These are phyloP conservation scores for Pseudoneurospora amorphoporcata DNA, from an alignment of 495 filamentous ascomycete genomes.

Conservation along the genomic window DNA sequence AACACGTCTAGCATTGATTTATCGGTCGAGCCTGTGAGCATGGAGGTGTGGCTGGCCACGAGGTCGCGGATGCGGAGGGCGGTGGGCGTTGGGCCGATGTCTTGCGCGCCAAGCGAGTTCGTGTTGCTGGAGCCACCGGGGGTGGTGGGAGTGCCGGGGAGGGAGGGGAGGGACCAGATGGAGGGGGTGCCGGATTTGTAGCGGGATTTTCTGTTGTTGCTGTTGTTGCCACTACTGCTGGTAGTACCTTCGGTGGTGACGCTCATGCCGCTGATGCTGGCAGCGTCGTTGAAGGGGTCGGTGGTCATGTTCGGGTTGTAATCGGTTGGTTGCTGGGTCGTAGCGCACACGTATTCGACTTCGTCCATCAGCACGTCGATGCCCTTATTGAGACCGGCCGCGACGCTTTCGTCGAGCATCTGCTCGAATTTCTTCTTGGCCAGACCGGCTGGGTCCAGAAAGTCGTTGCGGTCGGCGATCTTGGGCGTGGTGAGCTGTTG, in stretches of 20 bases:
- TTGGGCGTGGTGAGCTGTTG: slow-evolving; percentile 77
- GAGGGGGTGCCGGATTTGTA: not conserved
- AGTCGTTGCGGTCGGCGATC: slow-evolving; percentile 87
- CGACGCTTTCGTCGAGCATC: slow-evolving; percentile 95
- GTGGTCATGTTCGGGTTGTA: slow-evolving; percentile 61
- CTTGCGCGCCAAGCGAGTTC: slow-evolving; percentile 17
- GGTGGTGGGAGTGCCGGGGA: not conserved
- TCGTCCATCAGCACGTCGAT: slow-evolving; percentile 98
- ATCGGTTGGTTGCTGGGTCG: slow-evolving; percentile 74
- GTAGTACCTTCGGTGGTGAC: not conserved
- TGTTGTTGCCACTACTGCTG: not conserved
- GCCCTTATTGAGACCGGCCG: slow-evolving; percentile 90
- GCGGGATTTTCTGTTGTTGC: slow-evolving; percentile 5
- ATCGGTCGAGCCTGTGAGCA: slow-evolving; percentile 88
- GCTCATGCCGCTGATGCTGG: not conserved
- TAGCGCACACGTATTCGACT: slow-evolving; percentile 90
- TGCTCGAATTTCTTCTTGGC: slow-evolving; percentile 99
- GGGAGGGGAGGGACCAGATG: not conserved
- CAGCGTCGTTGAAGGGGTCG: slow-evolving; percentile 25
- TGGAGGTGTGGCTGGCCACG: slow-evolving; percentile 75
- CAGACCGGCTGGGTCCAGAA: slow-evolving; percentile 78
- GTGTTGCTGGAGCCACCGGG: not conserved
- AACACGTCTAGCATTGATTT: slow-evolving; percentile 98
- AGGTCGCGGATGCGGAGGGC: slow-evolving; percentile 73
- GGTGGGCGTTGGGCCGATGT: slow-evolving; percentile 74